Percentiles rank a stretch among this genome's conserved stretches.
Conservation (phyloP, 83 land plant species). For the Picea abies region DNA sequence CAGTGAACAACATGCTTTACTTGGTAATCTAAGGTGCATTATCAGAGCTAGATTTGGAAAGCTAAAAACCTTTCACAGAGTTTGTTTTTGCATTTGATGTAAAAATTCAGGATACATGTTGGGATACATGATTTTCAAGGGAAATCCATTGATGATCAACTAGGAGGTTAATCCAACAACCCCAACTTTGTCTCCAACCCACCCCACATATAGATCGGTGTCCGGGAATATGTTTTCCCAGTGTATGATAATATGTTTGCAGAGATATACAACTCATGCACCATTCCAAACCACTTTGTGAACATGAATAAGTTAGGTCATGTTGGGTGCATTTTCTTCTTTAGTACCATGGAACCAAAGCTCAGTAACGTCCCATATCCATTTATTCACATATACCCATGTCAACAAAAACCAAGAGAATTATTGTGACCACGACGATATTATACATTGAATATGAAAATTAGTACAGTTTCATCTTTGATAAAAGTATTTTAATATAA, state of each 20-base stretch:
- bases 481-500: too few relatives aligned
- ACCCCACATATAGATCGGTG: slow-evolving; percentile 85
- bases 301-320: slow-evolving; percentile 89
- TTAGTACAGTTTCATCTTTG: too few relatives aligned
- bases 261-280: slow-evolving; percentile 80
- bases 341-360: slow-evolving; percentile 88
- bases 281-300: slow-evolving; percentile 69
- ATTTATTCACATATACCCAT: not conserved
- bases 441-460: too few relatives aligned
- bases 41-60: too few relatives aligned
- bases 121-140: slow-evolving; percentile 43
- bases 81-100: too few relatives aligned
- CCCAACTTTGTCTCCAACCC: slow-evolving; percentile 93
- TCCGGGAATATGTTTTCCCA: slow-evolving; percentile 85
- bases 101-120: too few relatives aligned
- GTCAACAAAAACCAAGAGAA: too few relatives aligned
- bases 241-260: slow-evolving; percentile 84
- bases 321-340: slow-evolving; percentile 59
- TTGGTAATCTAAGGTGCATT: too few relatives aligned
- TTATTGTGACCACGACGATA: too few relatives aligned
- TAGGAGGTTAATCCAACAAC: slow-evolving; percentile 75
- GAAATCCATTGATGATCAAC: slow-evolving; percentile 74
- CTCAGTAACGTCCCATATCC: slow-evolving; percentile 88
- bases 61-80: too few relatives aligned
- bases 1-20: too few relatives aligned